Evolutionary conservation across 2,329 filamentous ascomycete genomes (phyloP).

Genomic region (Alternaria sp.): DNA sequence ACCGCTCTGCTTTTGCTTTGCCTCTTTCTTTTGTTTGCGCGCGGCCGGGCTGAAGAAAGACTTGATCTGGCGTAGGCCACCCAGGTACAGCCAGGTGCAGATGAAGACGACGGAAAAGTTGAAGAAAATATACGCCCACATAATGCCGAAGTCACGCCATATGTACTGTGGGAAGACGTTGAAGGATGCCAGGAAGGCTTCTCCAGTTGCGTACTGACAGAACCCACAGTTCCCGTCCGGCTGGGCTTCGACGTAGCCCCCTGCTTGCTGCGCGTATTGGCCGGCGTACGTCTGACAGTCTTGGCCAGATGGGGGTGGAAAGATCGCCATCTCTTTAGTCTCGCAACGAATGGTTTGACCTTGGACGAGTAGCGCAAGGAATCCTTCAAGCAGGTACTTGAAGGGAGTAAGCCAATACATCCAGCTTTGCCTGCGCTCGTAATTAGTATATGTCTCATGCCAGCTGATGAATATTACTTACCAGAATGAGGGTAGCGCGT

Average conservation of each 20-base stretch:
- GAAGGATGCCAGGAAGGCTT: constrained; percentile 63
- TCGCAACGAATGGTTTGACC: constrained; percentile 63
- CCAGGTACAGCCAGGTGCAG: constrained; percentile 62
- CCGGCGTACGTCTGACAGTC: constrained; percentile 67
- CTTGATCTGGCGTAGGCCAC: constrained; percentile 48
- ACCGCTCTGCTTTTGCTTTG: constrained; percentile 30
- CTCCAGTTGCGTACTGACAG: constrained; percentile 67
- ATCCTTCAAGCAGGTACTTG: constrained; percentile 68
- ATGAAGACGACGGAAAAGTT: constrained; percentile 64
- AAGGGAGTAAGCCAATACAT: constrained; percentile 67
- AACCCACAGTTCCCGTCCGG: constrained; percentile 65
- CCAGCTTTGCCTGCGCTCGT: constrained; percentile 49
- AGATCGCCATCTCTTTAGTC: constrained; percentile 64
- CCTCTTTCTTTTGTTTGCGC: constrained; percentile 43
- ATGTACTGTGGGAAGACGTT: constrained; percentile 66
- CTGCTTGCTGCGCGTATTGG: constrained; percentile 59
- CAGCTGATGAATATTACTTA: accelerated
- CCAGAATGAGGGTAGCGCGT: constrained; percentile 68
- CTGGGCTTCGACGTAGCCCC: constrained; percentile 67
- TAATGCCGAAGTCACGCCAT: constrained; percentile 67
- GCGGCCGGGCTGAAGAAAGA: constrained; percentile 39
- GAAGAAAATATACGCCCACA: constrained; percentile 65
- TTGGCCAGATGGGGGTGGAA: constrained; percentile 63
- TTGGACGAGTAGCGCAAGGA: constrained; percentile 64
- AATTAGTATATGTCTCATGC: accelerated